Conservation (phyloP, 2,329 filamentous ascomycete genomes). For the Neofusicoccum laricinum region DNA sequence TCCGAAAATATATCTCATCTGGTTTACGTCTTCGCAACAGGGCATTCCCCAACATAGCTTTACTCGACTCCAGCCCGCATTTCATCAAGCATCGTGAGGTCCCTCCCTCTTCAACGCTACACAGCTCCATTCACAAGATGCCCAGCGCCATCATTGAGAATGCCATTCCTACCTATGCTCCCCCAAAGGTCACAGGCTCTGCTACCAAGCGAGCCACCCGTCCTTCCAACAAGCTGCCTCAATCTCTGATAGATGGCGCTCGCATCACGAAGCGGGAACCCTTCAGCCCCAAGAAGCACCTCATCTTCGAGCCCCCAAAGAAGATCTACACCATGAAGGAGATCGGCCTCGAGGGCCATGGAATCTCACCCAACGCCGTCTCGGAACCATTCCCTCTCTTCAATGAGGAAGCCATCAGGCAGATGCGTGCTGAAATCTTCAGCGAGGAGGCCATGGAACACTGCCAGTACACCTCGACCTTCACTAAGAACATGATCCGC, state of each 20-base stretch:
- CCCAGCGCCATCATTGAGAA: neutral
- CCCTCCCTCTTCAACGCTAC: neutral
- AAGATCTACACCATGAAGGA: constrained; percentile 17
- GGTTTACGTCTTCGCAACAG: neutral
- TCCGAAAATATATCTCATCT: neutral
- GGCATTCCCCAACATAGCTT: neutral
- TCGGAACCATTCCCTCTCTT: constrained; percentile 21
- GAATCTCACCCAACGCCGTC: constrained; percentile 12
- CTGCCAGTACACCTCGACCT: constrained; percentile 5
- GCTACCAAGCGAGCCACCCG: neutral
- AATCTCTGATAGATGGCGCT: neutral
- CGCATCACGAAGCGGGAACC: neutral
- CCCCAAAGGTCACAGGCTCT: neutral
- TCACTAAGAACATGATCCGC: neutral
- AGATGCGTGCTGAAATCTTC: constrained; percentile 19
- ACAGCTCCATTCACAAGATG: neutral
- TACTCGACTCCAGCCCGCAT: neutral
- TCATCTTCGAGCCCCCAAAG: neutral
- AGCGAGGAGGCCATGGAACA: constrained; percentile 16
- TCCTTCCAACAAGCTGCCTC: neutral
- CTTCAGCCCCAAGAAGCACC: constrained; percentile 16
- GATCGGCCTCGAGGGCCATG: neutral
- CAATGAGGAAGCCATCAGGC: constrained; percentile 15
- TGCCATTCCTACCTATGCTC: neutral
- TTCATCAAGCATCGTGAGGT: neutral